A percentile compares a stretch with the other conserved stretches of the same genome.
Evolutionary conservation across 768 basidiomycete species (phyloP).

Genomic region (Auriscalpium orientale): DNA sequence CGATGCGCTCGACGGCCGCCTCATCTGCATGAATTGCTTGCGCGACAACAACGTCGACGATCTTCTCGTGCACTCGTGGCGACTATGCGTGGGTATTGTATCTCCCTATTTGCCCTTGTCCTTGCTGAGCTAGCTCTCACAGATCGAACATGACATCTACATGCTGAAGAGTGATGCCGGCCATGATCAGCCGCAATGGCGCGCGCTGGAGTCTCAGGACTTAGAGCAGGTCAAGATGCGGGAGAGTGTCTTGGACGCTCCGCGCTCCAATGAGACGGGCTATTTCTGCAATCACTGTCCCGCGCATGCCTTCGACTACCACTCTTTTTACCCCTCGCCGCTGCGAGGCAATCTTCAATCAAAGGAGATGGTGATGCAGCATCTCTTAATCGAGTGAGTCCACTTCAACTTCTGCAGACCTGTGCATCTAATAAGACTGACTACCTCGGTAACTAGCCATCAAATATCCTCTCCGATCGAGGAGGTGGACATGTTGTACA

Average conservation of each 20-base stretch:
- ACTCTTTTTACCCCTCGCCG: not conserved
- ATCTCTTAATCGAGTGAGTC: not conserved
- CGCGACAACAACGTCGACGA: not conserved
- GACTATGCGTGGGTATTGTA: conserved; percentile 3
- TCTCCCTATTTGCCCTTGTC: not conserved
- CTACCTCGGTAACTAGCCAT: not conserved
- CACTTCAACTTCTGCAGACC: not conserved
- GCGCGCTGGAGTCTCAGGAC: not conserved
- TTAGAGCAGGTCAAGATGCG: not conserved
- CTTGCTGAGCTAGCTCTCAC: not conserved
- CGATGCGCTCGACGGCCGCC: not conserved
- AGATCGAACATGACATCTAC: not conserved
- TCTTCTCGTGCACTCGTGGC: not conserved
- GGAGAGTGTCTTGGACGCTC: not conserved
- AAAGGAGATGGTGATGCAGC: not conserved
- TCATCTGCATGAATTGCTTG: conserved; percentile 3
- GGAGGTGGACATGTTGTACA: not conserved
- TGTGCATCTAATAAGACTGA: not conserved
- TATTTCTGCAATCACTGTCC: not conserved
- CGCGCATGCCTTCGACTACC: not conserved
- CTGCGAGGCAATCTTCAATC: not conserved
- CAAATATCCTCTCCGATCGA: not conserved
- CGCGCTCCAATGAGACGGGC: not conserved
- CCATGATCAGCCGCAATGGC: not conserved
- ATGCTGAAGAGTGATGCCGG: not conserved